Evolutionary conservation across 2,329 filamentous ascomycete species (phyloP), one percentile per base, ranked within the genome.

Genomic region (Tolypocladium tropicale): DNA sequence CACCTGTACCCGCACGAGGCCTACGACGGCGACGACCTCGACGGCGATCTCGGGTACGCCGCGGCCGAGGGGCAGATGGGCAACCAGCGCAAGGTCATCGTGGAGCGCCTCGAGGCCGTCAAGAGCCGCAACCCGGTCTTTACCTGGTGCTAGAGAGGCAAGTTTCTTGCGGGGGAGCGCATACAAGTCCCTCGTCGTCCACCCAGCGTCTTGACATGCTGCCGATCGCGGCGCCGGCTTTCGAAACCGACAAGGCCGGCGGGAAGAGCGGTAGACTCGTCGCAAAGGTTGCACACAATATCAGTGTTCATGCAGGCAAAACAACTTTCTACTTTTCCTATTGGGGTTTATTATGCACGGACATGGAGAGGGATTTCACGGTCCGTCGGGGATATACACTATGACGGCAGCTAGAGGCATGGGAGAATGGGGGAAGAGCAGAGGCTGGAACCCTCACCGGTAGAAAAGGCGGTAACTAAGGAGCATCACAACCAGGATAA

Each of bases 71-170:
- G 90, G 30, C 90, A 95, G 83, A 94, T 97, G 72, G 89, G 89
- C 14, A 89, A 91, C 65, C 85, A 88, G 69, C 83, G 92, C 64
- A 95, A 94, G 72, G 94, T 99, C 52, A 97, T 99, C 76, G 92
- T 99, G 52, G 94, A 99, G 77, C 80, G 94, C 60, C 75, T 99
- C 57, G 94, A 99, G 77, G 89, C 93, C 58, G 94, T 99, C 59
- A 97, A 97, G 79, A 90, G 86, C 68, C 88, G 88, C 69, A 95
- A 95, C 68, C 94, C 94, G 2, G 91, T 99, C 34, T 99, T 99
- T 72, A 96, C 89, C 49, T 99, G 94, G 89, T 99, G 94, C 77
- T 97, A 76, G 76, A 30, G 49, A 36, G 54, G 50, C 18, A 30
- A n/a, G n/a, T n/a, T n/a, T n/a, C n/a, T n/a, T n/a, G n/a, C n/a